Evolutionary conservation across 495 filamentous ascomycete genomes (phyloP).

Genomic region (Penicillium robsamsonii): DNA sequence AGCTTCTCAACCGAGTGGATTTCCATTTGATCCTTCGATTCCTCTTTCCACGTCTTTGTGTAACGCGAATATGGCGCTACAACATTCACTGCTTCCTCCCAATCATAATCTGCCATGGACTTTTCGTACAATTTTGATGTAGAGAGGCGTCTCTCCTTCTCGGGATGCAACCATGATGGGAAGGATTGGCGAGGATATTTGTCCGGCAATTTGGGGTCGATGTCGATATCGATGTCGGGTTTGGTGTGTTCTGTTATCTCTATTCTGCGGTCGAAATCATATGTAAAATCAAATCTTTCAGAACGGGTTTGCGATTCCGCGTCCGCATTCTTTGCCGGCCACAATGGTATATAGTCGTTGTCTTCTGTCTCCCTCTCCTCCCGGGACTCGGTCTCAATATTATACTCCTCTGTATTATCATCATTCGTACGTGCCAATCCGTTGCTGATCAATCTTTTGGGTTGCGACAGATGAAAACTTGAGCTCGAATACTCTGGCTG

Average conservation of each 20-base stretch:
- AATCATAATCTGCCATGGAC: conserved; percentile 19
- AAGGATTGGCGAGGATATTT: conserved; percentile 3
- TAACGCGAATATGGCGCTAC: conserved; percentile 13
- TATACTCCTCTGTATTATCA: conserved; percentile 7
- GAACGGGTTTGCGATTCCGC: neutral
- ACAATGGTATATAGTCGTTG: conserved; percentile 10
- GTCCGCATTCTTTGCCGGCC: conserved; percentile 7
- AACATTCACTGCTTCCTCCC: conserved; percentile 17
- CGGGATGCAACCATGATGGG: conserved; percentile 6
- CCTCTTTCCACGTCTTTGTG: conserved; percentile 9
- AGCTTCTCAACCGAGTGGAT: conserved; percentile 41
- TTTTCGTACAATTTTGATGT: conserved; percentile 16
- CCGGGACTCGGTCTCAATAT: neutral
- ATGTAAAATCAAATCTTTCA: conserved; percentile 5
- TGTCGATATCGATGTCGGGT: neutral
- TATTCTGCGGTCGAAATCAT: conserved; percentile 1
- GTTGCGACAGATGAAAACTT: conserved; percentile 21
- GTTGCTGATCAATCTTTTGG: conserved; percentile 35
- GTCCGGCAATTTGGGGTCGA: neutral
- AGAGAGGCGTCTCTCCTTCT: conserved; percentile 18
- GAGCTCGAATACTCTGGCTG: conserved; percentile 24
- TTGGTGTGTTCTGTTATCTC: neutral
- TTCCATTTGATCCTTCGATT: conserved; percentile 21
- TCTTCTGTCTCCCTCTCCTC: conserved; percentile 6
- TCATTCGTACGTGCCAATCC: conserved; percentile 24